These are phyloP conservation scores for Dothistroma pini DNA, from an alignment of 2,329 filamentous ascomycete genomes.

Conservation along the genomic window DNA sequence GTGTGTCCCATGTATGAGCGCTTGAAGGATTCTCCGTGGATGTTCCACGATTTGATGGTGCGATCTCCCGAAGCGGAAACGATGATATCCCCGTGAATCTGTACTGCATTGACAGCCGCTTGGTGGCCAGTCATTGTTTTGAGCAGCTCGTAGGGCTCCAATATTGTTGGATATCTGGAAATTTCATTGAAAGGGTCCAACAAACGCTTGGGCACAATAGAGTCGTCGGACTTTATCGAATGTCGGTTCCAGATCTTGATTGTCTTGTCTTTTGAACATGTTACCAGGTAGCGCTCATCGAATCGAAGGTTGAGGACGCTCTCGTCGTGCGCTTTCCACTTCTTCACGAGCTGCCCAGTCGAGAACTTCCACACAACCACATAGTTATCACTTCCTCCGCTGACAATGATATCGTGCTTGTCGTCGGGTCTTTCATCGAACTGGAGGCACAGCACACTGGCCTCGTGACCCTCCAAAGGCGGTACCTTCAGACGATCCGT, in stretches of 20 bases:
- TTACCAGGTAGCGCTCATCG: conserved; percentile 85
- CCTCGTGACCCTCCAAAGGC: conserved; percentile 71
- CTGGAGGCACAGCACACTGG: conserved; percentile 90
- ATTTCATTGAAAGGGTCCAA: conserved; percentile 38
- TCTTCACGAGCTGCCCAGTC: conserved; percentile 75
- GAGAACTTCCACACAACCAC: conserved; percentile 93
- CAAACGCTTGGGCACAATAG: conserved; percentile 34
- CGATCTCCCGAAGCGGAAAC: conserved; percentile 95
- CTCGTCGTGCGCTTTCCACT: conserved; percentile 75
- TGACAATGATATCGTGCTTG: conserved; percentile 87
- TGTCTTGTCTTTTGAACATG: conserved; percentile 93
- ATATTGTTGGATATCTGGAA: conserved; percentile 41
- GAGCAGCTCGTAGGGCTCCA: conserved; percentile 69
- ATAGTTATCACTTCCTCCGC: conserved; percentile 86
- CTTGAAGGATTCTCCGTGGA: conserved; percentile 70
- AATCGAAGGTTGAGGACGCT: conserved; percentile 93
- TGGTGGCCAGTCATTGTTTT: conserved; percentile 77
- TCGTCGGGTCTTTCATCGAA: conserved; percentile 73
- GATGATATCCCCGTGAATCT: conserved; percentile 79
- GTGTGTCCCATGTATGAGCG: conserved; percentile 77
- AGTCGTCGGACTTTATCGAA: conserved; percentile 52
- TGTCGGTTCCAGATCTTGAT: conserved; percentile 94
- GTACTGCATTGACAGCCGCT: conserved; percentile 93
- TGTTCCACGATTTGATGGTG: conserved; percentile 91
- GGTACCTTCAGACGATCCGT: conserved; percentile 68